These are phyloP conservation scores for Dendrobium catenatum DNA, from an alignment of 106 monocot species.

Conservation along the genomic window DNA sequence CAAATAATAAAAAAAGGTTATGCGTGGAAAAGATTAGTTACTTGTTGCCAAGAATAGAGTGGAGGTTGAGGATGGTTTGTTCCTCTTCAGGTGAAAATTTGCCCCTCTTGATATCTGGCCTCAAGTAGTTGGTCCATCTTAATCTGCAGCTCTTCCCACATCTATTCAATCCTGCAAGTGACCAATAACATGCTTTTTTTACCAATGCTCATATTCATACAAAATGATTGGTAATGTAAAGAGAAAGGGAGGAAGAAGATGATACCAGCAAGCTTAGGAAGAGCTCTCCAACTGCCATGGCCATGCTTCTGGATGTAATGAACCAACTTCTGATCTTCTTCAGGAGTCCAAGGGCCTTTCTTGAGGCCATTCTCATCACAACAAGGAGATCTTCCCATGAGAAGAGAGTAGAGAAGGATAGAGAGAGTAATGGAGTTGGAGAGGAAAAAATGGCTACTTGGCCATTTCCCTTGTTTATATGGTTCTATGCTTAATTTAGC, in stretches of 20 bases:
- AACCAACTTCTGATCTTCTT: constrained; percentile 77
- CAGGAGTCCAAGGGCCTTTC: constrained; percentile 93
- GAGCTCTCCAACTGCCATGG: constrained; percentile 93
- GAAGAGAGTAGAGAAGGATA: neutral
- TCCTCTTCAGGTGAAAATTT: constrained; percentile 58
- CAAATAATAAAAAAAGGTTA: neutral
- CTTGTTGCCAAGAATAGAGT: constrained; percentile 56
- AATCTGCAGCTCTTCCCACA: constrained; percentile 73
- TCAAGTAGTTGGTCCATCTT: constrained; percentile 65
- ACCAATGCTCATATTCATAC: neutral
- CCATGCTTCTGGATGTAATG: constrained; percentile 74
- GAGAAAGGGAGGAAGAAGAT: neutral
- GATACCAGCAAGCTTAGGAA: constrained; percentile 74
- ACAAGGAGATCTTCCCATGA: constrained; percentile 59
- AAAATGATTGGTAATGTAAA: neutral
- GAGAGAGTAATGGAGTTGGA: neutral
- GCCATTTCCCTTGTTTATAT: neutral
- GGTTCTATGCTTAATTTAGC: neutral
- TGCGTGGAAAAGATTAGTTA: neutral
- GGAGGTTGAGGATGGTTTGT: constrained; percentile 53
- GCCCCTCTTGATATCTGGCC: constrained; percentile 69
- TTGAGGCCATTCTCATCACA: constrained; percentile 85
- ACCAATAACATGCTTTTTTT: neutral
- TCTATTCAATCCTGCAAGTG: constrained; percentile 42
- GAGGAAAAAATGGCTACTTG: neutral